A percentile compares a stretch with the other conserved stretches of the same genome.
These are phyloP conservation scores for Phytophthora sp. DNA, from an alignment of 352 stramenopile genomes.

Conservation along the genomic window DNA sequence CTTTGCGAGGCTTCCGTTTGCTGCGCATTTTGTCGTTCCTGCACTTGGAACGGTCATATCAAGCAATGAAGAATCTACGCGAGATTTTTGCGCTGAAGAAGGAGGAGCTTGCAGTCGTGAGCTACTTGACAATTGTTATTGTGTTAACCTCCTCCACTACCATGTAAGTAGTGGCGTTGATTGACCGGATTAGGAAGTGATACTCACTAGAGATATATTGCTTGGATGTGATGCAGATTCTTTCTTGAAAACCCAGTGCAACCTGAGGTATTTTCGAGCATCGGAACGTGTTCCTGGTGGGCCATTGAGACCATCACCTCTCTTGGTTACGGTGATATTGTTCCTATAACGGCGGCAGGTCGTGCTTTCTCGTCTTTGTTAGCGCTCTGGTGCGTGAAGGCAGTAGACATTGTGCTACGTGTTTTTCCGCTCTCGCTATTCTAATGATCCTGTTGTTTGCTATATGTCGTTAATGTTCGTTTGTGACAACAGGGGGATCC, in stretches of 20 bases:
- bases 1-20: slow-evolving; percentile 70
- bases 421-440: not conserved
- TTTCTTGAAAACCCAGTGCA: slow-evolving; percentile 81
- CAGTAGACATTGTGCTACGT: not conserved
- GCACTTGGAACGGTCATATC: slow-evolving; percentile 78
- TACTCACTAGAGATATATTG: not conserved
- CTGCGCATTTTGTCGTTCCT: slow-evolving; percentile 85
- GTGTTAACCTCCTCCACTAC: slow-evolving; percentile 85
- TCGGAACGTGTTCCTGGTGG: slow-evolving; percentile 81
- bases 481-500: slow-evolving; percentile 79
- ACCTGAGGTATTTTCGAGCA: slow-evolving; percentile 78
- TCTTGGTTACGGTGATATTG: slow-evolving; percentile 88
- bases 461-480: not conserved
- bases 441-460: not conserved
- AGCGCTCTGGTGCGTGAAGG: slow-evolving; percentile 47
- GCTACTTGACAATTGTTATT: slow-evolving; percentile 80
- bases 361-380: slow-evolving; percentile 79
- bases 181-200: not conserved
- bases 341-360: slow-evolving; percentile 68
- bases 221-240: slow-evolving; percentile 50
- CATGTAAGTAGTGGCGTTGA: slow-evolving; percentile 53
- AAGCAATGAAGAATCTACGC: slow-evolving; percentile 77
- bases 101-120: slow-evolving; percentile 79
- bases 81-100: slow-evolving; percentile 80
- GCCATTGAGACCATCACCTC: slow-evolving; percentile 86